Percentiles rank a stretch among this genome's conserved stretches.
phyloP scores from a whole-genome alignment of 1,139 yeast genomes.

The Blastobotrys malaysiensis region DNA sequence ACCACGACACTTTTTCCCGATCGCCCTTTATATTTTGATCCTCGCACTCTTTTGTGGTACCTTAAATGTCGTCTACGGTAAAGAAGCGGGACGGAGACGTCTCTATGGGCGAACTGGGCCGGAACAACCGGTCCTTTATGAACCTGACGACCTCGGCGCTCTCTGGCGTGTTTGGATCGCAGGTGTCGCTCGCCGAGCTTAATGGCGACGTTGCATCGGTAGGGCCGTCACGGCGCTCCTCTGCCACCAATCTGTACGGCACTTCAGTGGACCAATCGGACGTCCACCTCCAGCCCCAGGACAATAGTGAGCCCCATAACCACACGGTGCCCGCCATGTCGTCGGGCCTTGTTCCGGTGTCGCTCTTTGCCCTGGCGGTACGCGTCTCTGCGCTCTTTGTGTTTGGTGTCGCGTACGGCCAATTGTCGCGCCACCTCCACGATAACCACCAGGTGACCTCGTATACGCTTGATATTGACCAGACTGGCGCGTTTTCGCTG shows the following conservation, averaged over 20 bases:
- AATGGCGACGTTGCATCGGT: conserved; percentile 29
- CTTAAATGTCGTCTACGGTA: conserved; percentile 1
- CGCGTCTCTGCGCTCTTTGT: conserved; percentile 26
- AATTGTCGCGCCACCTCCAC: conserved; percentile 31
- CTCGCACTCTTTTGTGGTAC: not conserved
- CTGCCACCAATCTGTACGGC: not conserved
- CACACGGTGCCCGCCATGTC: conserved; percentile 1
- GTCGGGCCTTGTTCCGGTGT: conserved; percentile 17
- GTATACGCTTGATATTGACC: conserved; percentile 27
- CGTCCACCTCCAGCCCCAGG: not conserved
- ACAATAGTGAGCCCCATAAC: not conserved
- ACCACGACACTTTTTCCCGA: not conserved
- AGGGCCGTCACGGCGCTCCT: not conserved
- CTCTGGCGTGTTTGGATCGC: conserved; percentile 36
- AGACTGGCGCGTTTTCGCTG: conserved; percentile 24
- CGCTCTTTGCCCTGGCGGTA: conserved; percentile 17
- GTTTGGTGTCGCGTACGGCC: conserved; percentile 34
- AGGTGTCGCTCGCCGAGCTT: conserved; percentile 35
- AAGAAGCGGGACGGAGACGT: conserved; percentile 4
- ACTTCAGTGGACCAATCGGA: not conserved
- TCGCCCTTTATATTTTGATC: not conserved
- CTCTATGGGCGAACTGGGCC: not conserved
- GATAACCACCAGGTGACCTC: conserved; percentile 32
- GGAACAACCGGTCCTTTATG: conserved; percentile 18
- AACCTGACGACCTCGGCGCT: conserved; percentile 31